Base-by-base conservation (phyloP, 176 grass and related monocot genomes). In the Lolium rigidum region DNA sequence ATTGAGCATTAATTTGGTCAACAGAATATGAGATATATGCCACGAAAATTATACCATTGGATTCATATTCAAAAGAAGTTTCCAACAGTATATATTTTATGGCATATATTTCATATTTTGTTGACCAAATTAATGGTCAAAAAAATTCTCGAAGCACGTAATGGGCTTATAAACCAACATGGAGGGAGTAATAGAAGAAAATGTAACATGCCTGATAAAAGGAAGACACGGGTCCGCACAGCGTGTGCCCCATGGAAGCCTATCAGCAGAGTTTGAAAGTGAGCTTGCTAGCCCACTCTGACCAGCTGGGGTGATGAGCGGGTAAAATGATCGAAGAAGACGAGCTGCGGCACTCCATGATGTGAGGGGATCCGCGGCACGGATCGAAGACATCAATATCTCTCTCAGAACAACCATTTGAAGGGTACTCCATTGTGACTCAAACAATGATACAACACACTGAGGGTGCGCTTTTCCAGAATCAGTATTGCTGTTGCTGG, bases 381-480 rank as follows among this genome's bases (percentile, higher is more conserved):
- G 94, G 75, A 96, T 95, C 4, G 97, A 99, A 59, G 97, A 99
- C 89, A 99, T 93, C 82, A 99, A 67, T 90, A 99, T 99, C 89
- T 99, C 97, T 89, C 97, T 94, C 63, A 99, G 73, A 77, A 96
- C 85, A 28, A 96, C 97, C 97, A 99, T 99, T 86, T 99, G 97
- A 76, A 99, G 81, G 65, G 92, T 94, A 81, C 94, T 96, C 97
- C 97, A 99, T 78, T 99, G 94, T 11, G 97, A 96, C 80, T 99
- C 97, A 70, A 96, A 96, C 18, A 99, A 86, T 25, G 94, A 90
- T 5, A 90, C 92, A 78, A 96, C 82, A 67, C 86, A 94, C 77
- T 91, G 94, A 83, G 91, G 83, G 67, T 89, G 84, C 70, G 57
- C 49, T 82, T 95, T 95, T 80, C 84, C 90, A 81, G 72, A 76